Evolutionary conservation across 495 filamentous ascomycete species (phyloP).

Genomic region (Tricharina praecox): DNA sequence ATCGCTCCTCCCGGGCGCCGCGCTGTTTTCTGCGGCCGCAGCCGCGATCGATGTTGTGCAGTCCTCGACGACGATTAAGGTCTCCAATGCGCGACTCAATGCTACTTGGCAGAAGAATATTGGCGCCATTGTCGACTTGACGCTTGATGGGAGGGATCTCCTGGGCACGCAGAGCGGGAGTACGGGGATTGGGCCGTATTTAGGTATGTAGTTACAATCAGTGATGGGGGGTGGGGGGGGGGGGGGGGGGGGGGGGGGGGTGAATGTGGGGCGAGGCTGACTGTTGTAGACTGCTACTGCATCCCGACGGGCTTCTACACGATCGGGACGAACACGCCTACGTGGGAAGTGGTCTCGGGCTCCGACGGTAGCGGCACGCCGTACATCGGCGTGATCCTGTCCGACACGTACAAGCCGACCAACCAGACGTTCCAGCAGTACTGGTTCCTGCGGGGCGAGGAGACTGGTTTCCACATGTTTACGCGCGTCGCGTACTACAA

Average conservation of each 20-base stretch:
- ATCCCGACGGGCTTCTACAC: constrained; percentile 39
- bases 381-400: constrained; percentile 37
- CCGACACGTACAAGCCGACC: constrained; percentile 35
- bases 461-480: constrained; percentile 41
- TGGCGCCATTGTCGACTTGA: constrained; percentile 31
- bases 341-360: constrained; percentile 33
- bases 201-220: constrained; percentile 20
- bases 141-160: constrained; percentile 36
- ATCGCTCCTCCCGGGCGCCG: too few relatives aligned
- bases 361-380: constrained; percentile 33
- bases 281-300: constrained; percentile 40
- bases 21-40: too few relatives aligned
- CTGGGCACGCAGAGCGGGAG: constrained; percentile 33
- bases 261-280: too few relatives aligned
- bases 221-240: background rate
- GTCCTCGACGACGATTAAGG: constrained; percentile 25
- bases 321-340: constrained; percentile 32
- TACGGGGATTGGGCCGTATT: constrained; percentile 36
- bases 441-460: constrained; percentile 40
- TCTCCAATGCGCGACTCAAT: constrained; percentile 35
- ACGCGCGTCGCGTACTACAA: constrained; percentile 39
- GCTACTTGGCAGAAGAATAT: constrained; percentile 32
- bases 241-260: too few relatives aligned
- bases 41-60: constrained; percentile 4
- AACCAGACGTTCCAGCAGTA: constrained; percentile 40